Evolutionary conservation across 371 early-diverging fungal species (phyloP).

Genomic region (Actinomortierella wolfii): DNA sequence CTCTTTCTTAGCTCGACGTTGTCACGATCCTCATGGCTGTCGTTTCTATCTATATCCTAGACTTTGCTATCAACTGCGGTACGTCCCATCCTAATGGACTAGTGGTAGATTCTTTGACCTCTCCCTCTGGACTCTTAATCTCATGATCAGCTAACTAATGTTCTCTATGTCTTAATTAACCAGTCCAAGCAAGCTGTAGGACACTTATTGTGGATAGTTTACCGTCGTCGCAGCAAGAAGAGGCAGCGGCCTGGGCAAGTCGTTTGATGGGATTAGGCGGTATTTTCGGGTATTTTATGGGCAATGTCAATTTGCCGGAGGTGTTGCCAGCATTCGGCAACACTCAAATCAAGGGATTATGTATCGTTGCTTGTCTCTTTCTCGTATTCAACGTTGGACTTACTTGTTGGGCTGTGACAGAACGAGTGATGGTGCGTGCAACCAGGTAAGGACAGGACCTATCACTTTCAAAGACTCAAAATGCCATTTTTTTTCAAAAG

Average conservation of each 20-base stretch:
- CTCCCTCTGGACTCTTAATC: too few relatives aligned
- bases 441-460: slow-evolving; percentile 25
- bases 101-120: too few relatives aligned
- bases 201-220: slow-evolving; percentile 88
- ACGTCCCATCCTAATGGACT: too few relatives aligned
- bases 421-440: slow-evolving; percentile 48
- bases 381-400: slow-evolving; percentile 64
- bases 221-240: slow-evolving; percentile 81
- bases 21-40: slow-evolving; percentile 73
- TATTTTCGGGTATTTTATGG: slow-evolving; percentile 87
- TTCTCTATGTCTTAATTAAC: not conserved
- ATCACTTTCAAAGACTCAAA: not conserved
- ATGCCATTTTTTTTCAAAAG: not conserved
- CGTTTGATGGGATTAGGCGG: slow-evolving; percentile 90
- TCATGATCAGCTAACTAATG: too few relatives aligned
- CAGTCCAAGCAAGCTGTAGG: slow-evolving; percentile 84
- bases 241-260: slow-evolving; percentile 92
- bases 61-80: slow-evolving; percentile 92
- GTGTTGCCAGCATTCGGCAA: slow-evolving; percentile 77
- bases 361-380: slow-evolving; percentile 70
- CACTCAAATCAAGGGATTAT: slow-evolving; percentile 83
- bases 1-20: slow-evolving; percentile 45
- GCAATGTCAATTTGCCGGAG: slow-evolving; percentile 76
- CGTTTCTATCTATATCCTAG: slow-evolving; percentile 80
- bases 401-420: slow-evolving; percentile 72